Percentiles rank a stretch among this genome's conserved stretches.
These are phyloP conservation scores for Vanderwaltozyma polyspora DNA, from an alignment of 805 yeast genomes.

Conservation along the genomic window DNA sequence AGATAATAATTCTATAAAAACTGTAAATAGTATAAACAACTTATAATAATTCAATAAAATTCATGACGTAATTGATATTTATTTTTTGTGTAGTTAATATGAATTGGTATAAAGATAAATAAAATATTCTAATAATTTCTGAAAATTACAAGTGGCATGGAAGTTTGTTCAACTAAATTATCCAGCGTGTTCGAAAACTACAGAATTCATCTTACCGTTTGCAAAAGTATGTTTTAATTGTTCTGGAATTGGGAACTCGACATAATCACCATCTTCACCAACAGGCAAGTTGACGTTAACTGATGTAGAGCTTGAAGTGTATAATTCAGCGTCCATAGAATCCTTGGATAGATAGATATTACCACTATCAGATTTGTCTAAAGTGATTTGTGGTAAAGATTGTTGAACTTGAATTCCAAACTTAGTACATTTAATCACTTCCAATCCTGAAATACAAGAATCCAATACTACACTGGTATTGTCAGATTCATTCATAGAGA, in stretches of 20 bases:
- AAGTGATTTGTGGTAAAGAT: conserved; percentile 67
- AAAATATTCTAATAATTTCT: too few species aligned
- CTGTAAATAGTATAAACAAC: conserved; percentile 5
- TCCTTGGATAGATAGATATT: conserved; percentile 63
- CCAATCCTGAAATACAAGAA: conserved; percentile 76
- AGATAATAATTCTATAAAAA: neutral
- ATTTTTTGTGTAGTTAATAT: too few species aligned
- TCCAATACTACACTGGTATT: conserved; percentile 74
- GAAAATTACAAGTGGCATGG: too few species aligned
- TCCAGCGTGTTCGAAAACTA: conserved; percentile 76
- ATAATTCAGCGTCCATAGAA: conserved; percentile 64
- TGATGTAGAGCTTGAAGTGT: conserved; percentile 75
- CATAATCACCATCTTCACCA: conserved; percentile 57
- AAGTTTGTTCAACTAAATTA: conserved; percentile 19
- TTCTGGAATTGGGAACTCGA: conserved; percentile 81
- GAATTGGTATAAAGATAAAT: too few species aligned
- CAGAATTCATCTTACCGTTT: conserved; percentile 51
- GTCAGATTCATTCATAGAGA: conserved; percentile 62
- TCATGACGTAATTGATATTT: too few species aligned
- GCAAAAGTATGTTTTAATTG: conserved; percentile 69
- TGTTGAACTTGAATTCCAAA: conserved; percentile 82
- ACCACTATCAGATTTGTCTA: conserved; percentile 86
- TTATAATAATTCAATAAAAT: too few species aligned
- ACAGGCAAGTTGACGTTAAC: conserved; percentile 77
- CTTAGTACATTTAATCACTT: conserved; percentile 66